Evolutionary conservation across 129 eudicot species (phyloP), one percentile per base, ranked within the genome.

Genomic region (Helianthus annuus): DNA sequence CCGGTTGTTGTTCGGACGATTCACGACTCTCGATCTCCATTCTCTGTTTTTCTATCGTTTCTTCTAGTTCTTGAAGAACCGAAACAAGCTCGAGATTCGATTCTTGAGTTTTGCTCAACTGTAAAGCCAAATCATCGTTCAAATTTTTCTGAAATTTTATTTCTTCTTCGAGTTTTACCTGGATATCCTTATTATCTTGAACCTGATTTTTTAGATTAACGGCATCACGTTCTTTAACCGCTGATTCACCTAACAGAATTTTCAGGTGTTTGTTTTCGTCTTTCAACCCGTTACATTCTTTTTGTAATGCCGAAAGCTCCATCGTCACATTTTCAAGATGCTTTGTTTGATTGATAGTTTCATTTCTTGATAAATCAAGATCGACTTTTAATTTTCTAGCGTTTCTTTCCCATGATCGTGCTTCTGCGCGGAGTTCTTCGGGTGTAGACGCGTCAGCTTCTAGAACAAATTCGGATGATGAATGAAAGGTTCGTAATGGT

Each of bases 361-460:
- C 96, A 16, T 89, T 84, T 57, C 82, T 89, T 63, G 85, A 75
- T 64, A 49, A 54, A 17, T 89, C 92, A 59, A 79, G 70, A 78
- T 89, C 96, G 45, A 82, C 62, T 70, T 74, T 68, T 64, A 79
- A 71, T 61, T 87, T 90, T 48, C 85, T 77, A 71, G 96, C 90
- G 76, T 90, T 87, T 78, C 86, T 79, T 71, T 90, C 96, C 96
- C 96, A 90, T 78, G 73, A 84, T 70, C 81, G 83, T 46, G 93
- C 88, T 76, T 87, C 96, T 68, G 93, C 88, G 57, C 79, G 71
- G 65, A 82, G 83, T 70, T 87, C 96, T 80, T 87, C 87, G 15
- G 78, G 76, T 70, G 76, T 78, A 48, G 70, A 60, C 53, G 62
- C 83, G 22, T 84, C 86, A 14, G 76, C 73, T 6, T 85, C 87